Evolutionary conservation across 345 rosid species (phyloP), one percentile per base, ranked within the genome.

Genomic region (Laguncularia racemosa): DNA sequence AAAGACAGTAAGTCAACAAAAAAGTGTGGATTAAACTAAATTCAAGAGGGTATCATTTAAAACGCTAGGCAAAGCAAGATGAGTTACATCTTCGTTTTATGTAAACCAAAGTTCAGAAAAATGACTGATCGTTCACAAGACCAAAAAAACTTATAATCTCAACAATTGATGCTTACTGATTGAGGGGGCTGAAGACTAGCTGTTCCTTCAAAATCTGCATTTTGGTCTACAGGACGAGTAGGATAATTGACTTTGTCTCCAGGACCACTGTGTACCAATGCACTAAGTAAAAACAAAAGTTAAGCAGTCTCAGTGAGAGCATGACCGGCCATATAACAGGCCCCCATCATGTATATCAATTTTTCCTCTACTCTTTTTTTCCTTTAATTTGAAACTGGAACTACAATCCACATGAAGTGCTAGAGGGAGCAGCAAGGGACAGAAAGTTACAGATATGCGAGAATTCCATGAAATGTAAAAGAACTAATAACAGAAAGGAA

Each of bases 191-290:
- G 96, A 62, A 93, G 83, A 55, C 84, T 84, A 3, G 95, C 78
- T 15, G 99, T 93, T 63, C 99, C 97, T 76, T 87, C 99, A 58
- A 93, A 85, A 84, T 85, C 96, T 15, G 95, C 82, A 63, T 76
- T 85, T 48, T 86, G 62, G 66, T 93, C 99, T 1, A 93, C 97
- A 0, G 99, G 97, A 61, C 97, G 99, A 16, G 71, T 79, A 14
- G 92, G 99, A 66, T 93, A 93, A 62, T 69, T 89, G 45, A 93
- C 81, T 73, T 84, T 93, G 71, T 87, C 97, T 60, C 89, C 95
- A 11, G 96, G 86, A 26, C 81, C 87, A 50, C 71, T 70, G 14
- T 97, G 88, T 21, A 85, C 88, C 53, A 93, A 72, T n/a, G 99
- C 90, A 18, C 71, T 67, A 58, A 50, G 20, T 15, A 55, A 50